Evolutionary conservation across 768 basidiomycete genomes (phyloP).

Genomic region (Tylopilus plumbeoviolaceoides): DNA sequence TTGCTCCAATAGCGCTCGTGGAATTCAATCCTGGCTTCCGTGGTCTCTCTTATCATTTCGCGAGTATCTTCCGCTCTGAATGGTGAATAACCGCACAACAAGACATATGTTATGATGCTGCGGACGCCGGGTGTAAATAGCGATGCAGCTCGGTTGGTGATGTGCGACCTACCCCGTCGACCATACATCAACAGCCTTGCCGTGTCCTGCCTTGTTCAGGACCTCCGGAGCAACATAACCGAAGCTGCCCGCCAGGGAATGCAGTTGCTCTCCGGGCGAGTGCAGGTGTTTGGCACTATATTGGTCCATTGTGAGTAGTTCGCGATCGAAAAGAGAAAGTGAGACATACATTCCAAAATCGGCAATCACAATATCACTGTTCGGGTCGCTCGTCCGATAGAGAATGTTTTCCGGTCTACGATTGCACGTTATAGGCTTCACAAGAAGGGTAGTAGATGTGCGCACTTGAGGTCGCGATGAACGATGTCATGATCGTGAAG

Average conservation of each 20-base stretch:
- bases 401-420: slow-evolving; percentile 92
- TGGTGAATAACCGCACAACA: slow-evolving; percentile 93
- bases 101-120: slow-evolving; percentile 92
- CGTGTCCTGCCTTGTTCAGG: slow-evolving; percentile 74
- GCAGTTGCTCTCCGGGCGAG: slow-evolving; percentile 64
- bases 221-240: slow-evolving; percentile 94
- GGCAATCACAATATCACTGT: slow-evolving; percentile 89
- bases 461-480: slow-evolving; percentile 90
- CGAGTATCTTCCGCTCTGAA: slow-evolving; percentile 82
- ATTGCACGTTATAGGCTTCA: neutral
- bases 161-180: slow-evolving; percentile 67
- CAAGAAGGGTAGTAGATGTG: slow-evolving; percentile 11
- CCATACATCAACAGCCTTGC: slow-evolving; percentile 94
- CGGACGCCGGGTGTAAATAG: neutral
- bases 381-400: slow-evolving; percentile 69
- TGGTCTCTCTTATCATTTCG: slow-evolving; percentile 80
- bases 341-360: slow-evolving; percentile 90
- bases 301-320: neutral
- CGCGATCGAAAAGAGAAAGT: neutral
- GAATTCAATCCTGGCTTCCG: slow-evolving; percentile 79
- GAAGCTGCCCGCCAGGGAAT: slow-evolving; percentile 73
- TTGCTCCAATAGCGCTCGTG: slow-evolving; percentile 96
- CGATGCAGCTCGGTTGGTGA: neutral
- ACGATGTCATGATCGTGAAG: slow-evolving; percentile 92
- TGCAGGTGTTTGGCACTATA: slow-evolving; percentile 79